Percentiles rank a stretch among this genome's conserved stretches.
Evolutionary conservation across 176 grass and related monocot species (phyloP).

Genomic region (Poa pratensis): DNA sequence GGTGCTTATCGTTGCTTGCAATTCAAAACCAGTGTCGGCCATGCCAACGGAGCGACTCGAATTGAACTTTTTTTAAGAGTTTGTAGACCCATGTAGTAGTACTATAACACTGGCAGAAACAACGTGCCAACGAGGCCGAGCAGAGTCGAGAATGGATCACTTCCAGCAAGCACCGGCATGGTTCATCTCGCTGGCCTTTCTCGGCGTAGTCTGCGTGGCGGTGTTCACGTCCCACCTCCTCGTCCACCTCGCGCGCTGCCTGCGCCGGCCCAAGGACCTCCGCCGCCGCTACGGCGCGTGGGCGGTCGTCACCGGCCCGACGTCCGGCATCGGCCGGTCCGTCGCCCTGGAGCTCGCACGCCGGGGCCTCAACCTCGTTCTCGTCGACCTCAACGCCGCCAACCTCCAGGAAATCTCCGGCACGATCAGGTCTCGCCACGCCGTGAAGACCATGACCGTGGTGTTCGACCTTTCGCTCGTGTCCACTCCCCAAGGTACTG

Average conservation of each 20-base stretch:
- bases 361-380: slow-evolving; percentile 48
- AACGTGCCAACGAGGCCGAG: background rate
- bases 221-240: background rate
- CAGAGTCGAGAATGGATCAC: background rate
- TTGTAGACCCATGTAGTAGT: background rate
- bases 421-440: background rate
- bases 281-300: slow-evolving; percentile 42
- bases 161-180: background rate
- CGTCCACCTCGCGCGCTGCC: background rate
- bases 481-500: background rate
- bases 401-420: slow-evolving; percentile 40
- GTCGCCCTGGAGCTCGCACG: slow-evolving; percentile 54
- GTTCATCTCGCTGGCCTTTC: background rate
- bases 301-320: slow-evolving; percentile 48
- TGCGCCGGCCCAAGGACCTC: slow-evolving; percentile 16
- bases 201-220: background rate
- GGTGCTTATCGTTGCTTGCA: too few species aligned
- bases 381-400: slow-evolving; percentile 41
- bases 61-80: too few species aligned
- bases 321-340: slow-evolving; percentile 48
- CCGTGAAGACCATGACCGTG: slow-evolving; percentile 22
- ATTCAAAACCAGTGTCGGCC: too few species aligned
- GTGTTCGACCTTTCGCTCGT: slow-evolving; percentile 50
- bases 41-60: too few species aligned
- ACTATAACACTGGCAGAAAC: background rate